A percentile compares a stretch with the other conserved stretches of the same genome.
Conservation (phyloP, 257 asterid species). For the Craterostigma plantagineum region DNA sequence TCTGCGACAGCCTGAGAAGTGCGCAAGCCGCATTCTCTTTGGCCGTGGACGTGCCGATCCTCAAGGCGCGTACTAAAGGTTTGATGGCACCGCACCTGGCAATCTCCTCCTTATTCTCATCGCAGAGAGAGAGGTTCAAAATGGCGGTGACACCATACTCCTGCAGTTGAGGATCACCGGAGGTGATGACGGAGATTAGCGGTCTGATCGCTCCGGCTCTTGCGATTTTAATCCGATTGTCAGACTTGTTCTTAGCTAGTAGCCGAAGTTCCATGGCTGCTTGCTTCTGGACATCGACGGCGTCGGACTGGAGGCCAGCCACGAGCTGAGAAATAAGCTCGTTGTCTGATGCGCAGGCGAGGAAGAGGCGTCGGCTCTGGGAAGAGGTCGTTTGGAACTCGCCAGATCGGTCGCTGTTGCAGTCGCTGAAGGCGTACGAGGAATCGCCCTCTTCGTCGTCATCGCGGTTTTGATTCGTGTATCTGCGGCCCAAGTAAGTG, state of each 20-base stretch:
- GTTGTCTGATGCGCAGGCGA: constrained; percentile 49
- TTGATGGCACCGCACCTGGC: constrained; percentile 69
- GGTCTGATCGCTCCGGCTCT: constrained; percentile 79
- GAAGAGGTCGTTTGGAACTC: constrained; percentile 61
- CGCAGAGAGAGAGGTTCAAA: constrained; percentile 75
- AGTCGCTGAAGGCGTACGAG: constrained; percentile 82
- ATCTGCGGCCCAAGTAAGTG: too few species aligned
- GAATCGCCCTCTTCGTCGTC: constrained; percentile 29
- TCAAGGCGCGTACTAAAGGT: constrained; percentile 58
- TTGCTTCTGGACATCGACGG: constrained; percentile 48
- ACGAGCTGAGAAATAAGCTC: constrained; percentile 65
- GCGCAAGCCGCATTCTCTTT: constrained; percentile 92
- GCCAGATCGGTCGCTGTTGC: constrained; percentile 91
- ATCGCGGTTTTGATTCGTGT: too few species aligned
- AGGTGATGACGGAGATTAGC: constrained; percentile 40
- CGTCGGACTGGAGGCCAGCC: constrained; percentile 36
- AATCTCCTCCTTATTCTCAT: constrained; percentile 59
- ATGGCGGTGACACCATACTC: constrained; percentile 90
- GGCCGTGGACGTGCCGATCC: constrained; percentile 45
- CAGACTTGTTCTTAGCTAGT: constrained; percentile 71
- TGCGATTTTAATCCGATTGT: constrained; percentile 71
- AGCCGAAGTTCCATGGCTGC: constrained; percentile 76
- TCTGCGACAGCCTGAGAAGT: constrained; percentile 52
- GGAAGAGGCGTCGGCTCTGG: constrained; percentile 49
- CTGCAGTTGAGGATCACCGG: constrained; percentile 58